A percentile compares a stretch with the other conserved stretches of the same genome.
Evolutionary conservation across 2,329 filamentous ascomycete species (phyloP).

Genomic region (Penicillium sp.): DNA sequence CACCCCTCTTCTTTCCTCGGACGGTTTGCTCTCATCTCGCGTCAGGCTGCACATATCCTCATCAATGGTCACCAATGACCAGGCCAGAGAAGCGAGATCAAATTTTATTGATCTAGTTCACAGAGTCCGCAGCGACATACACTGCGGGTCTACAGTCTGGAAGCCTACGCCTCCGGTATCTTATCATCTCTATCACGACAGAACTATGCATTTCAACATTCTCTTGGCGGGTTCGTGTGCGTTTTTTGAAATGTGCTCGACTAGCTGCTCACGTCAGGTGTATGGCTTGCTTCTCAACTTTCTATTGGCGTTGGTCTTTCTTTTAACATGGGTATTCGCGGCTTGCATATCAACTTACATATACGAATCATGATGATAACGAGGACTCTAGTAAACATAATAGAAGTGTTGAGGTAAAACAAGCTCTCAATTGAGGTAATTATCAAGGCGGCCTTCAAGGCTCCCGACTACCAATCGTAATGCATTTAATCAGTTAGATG

Average conservation of each 20-base stretch:
- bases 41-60: too few relatives aligned
- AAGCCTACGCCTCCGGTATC: too few relatives aligned
- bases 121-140: too few relatives aligned
- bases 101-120: too few relatives aligned
- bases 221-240: neutral
- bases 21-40: too few relatives aligned
- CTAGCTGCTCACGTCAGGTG: neutral
- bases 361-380: neutral
- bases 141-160: too few relatives aligned
- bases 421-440: too few relatives aligned
- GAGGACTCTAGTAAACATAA: too few relatives aligned
- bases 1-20: too few relatives aligned
- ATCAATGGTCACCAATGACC: too few relatives aligned
- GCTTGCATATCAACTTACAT: neutral
- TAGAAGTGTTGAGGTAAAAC: too few relatives aligned
- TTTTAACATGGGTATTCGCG: neutral
- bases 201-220: neutral
- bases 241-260: neutral
- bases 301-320: neutral
- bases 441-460: neutral
- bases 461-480: neutral
- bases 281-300: neutral
- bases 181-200: neutral
- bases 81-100: too few relatives aligned
- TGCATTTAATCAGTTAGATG: slow-evolving; percentile 6